Evolutionary conservation across 164 flowering plant genomes (phyloP), one percentile per base, ranked within the genome.

Genomic region (Vitis labrusca): DNA sequence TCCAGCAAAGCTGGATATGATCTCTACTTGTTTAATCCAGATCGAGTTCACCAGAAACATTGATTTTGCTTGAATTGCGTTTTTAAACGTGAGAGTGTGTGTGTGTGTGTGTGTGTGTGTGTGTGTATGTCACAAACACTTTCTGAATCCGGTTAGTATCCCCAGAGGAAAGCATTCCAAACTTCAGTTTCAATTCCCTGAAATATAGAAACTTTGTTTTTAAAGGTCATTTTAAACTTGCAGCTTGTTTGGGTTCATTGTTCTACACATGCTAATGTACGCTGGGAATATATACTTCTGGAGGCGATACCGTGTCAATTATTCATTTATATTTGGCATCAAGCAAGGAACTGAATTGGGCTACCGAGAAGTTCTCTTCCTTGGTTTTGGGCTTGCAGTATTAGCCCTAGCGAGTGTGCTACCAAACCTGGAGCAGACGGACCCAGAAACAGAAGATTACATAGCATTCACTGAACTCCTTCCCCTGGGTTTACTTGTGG

Each of bases 281-380:
- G 89, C 84, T 63, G 78, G 50, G 11, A 85, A 86, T 19, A 70
- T 86, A 68, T 89, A 68, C 78, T 82, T 71, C 59, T 89, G 94
- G 94, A 88, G 80, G 79, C 77, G 76, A 10, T 88, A 83, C 63
- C 73, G 87, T 52, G 85, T 88, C 59, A 90, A 90, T 72, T 84
- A 85, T 69, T 60, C 90, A 2, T 88, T 90, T 78, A 90, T 90
- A 74, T 86, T 90, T 73, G 92, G 92, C 13, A 85, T 88, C 85
- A 90, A 88, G 68, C 81, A 71, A 69, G 89, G 91, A 44, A 83
- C 85, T 0, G 94, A 88, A 51, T 59, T 88, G 55, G 86, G 89
- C 9, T 88, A 84, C 63, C 67, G 84, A 73, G 83, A 86, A 65
- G 87, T 90, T 58, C 70, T 85, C 10, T 83, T 88, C 16, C 68